Percentiles rank a stretch among this genome's conserved stretches.
These are phyloP conservation scores for Salix caprea DNA, from an alignment of 345 rosid species.

Conservation along the genomic window DNA sequence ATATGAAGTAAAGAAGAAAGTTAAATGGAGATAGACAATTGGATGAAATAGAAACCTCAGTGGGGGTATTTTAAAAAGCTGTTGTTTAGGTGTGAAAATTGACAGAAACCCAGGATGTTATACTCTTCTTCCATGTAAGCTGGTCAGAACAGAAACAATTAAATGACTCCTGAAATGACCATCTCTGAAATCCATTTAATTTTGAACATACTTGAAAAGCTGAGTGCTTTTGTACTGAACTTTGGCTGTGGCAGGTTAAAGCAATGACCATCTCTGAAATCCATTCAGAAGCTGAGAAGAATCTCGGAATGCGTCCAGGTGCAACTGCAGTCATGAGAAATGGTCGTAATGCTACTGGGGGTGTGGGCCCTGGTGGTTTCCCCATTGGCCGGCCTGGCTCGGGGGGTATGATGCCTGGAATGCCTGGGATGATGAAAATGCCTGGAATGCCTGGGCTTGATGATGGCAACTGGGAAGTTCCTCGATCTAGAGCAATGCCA, in stretches of 20 bases:
- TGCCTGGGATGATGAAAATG: slow-evolving; percentile 86
- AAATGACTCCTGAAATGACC: neutral
- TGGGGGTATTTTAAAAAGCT: no score
- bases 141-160: neutral
- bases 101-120: neutral
- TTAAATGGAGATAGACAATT: neutral
- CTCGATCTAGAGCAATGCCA: slow-evolving; percentile 50
- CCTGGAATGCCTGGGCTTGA: slow-evolving; percentile 79
- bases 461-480: slow-evolving; percentile 69
- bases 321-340: slow-evolving; percentile 71
- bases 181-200: no score
- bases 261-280: slow-evolving; percentile 85
- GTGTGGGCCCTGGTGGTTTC: slow-evolving; percentile 50
- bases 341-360: slow-evolving; percentile 38
- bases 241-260: slow-evolving; percentile 47
- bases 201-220: neutral
- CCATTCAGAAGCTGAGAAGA: slow-evolving; percentile 77
- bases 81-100: neutral
- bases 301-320: slow-evolving; percentile 87
- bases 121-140: no score
- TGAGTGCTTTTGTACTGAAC: neutral
- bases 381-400: slow-evolving; percentile 68
- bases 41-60: no score
- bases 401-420: slow-evolving; percentile 96
- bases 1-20: neutral